Evolutionary conservation across 225 moss, liverwort and hornwort genomes (phyloP).

Genomic region (Neckera pumila): DNA sequence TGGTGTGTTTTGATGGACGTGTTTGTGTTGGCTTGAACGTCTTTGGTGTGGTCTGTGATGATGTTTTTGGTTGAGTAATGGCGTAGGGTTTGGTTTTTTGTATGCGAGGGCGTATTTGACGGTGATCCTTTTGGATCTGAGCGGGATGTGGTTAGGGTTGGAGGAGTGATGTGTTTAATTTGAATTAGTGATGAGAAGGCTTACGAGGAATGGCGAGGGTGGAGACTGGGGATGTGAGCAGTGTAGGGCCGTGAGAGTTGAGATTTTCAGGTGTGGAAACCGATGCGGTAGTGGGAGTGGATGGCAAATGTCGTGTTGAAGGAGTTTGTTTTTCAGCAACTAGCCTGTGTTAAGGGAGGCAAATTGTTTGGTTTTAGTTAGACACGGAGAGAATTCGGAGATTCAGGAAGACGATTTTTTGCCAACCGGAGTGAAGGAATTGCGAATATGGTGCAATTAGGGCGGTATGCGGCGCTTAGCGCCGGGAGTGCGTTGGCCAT

Average conservation of each 20-base stretch:
- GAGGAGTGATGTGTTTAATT: background rate
- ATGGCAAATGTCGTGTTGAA: background rate
- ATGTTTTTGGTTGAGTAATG: background rate
- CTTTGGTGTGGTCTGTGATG: background rate
- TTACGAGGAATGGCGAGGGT: background rate
- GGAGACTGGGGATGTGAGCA: background rate
- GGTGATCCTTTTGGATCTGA: constrained; percentile 12
- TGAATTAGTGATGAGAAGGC: constrained; percentile 3
- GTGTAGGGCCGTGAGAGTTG: background rate
- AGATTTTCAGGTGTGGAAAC: background rate
- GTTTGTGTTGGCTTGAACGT: background rate
- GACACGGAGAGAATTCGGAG: background rate
- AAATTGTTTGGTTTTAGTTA: background rate
- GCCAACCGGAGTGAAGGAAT: background rate
- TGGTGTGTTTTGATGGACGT: background rate
- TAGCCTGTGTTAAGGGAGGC: background rate
- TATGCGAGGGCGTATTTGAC: background rate
- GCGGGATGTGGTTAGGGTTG: constrained; percentile 14
- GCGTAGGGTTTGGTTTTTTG: background rate
- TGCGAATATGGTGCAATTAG: constrained; percentile 83
- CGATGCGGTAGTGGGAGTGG: background rate
- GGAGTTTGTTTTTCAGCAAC: background rate
- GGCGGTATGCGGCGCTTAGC: constrained; percentile 86
- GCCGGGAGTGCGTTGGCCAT: constrained; percentile 74
- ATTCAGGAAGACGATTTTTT: background rate